phyloP scores from a whole-genome alignment of 495 filamentous ascomycete species.

The Penicillium angulare region DNA sequence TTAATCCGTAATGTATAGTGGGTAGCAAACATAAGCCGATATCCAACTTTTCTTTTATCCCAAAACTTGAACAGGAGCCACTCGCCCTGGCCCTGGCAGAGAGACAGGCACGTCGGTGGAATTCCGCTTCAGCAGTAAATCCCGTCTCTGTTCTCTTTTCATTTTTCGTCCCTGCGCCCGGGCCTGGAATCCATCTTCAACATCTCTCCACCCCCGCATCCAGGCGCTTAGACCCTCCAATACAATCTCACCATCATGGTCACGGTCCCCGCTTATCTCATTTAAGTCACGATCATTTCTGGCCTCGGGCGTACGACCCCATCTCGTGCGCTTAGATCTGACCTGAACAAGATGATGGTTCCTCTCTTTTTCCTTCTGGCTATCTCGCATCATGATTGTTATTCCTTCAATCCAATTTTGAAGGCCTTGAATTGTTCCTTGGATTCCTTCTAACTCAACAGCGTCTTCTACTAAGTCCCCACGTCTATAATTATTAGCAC shows the following conservation, averaged over 20 bases:
- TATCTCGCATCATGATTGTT: no score
- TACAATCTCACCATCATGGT: conserved; percentile 28
- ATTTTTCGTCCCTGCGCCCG: conserved; percentile 24
- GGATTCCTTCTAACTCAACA: conserved; percentile 36
- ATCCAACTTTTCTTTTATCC: no score
- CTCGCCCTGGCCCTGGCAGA: not conserved
- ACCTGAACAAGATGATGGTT: not conserved
- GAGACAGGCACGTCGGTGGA: not conserved
- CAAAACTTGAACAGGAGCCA: no score
- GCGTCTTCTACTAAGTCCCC: conserved; percentile 33
- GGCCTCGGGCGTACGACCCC: conserved; percentile 17
- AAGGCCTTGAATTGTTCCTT: conserved; percentile 36
- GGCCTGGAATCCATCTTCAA: conserved; percentile 34
- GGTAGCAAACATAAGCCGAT: no score
- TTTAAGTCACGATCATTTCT: conserved; percentile 9
- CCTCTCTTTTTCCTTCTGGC: conserved; percentile 21
- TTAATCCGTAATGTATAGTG: no score
- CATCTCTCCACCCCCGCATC: conserved; percentile 44
- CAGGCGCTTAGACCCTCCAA: conserved; percentile 39
- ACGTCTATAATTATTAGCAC: conserved; percentile 19
- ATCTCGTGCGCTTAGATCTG: conserved; percentile 6
- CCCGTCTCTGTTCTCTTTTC: conserved; percentile 24
- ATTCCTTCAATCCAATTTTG: conserved; percentile 31
- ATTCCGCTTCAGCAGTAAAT: not conserved
- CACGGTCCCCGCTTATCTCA: no score